These are phyloP conservation scores for Euphorbia peplus DNA, from an alignment of 345 rosid species.

Conservation along the genomic window DNA sequence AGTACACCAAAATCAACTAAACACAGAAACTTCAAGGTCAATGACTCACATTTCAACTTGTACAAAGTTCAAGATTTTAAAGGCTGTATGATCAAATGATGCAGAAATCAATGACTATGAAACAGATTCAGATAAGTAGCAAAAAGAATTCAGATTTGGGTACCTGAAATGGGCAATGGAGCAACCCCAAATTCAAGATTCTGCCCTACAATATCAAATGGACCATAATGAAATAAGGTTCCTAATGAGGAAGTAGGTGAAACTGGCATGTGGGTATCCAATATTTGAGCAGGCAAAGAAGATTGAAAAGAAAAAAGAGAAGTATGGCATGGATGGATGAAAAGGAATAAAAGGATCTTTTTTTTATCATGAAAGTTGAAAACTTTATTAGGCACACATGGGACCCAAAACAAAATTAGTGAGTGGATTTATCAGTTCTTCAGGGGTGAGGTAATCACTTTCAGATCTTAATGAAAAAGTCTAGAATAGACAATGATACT, in stretches of 20 bases:
- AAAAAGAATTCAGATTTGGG: constrained; percentile 31
- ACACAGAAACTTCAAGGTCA: constrained; percentile 11
- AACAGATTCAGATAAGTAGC: constrained; percentile 4
- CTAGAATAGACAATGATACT: constrained; percentile 10
- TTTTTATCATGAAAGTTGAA: constrained; percentile 6
- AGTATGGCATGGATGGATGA: constrained; percentile 14
- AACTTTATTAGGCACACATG: constrained; percentile 20
- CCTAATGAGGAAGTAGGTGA: constrained; percentile 14
- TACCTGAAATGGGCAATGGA: constrained; percentile 38
- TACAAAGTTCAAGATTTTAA: constrained; percentile 15
- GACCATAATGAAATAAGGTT: constrained; percentile 12
- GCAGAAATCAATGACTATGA: constrained; percentile 13
- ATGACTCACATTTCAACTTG: constrained; percentile 28
- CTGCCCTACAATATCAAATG: constrained; percentile 19
- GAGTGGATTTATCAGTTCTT: background rate
- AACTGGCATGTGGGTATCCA: constrained; percentile 25
- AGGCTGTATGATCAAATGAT: constrained; percentile 15
- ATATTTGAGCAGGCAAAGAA: constrained; percentile 38
- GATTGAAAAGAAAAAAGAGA: constrained; percentile 10
- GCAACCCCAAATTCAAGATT: constrained; percentile 21
- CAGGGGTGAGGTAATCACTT: constrained; percentile 24
- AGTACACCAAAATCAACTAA: too few relatives aligned
- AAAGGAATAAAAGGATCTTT: constrained; percentile 1
- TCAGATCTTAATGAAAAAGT: constrained; percentile 15
- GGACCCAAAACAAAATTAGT: constrained; percentile 40